These are phyloP conservation scores for Penicillium aurantiogriseum DNA, from an alignment of 2,329 filamentous ascomycete genomes.

Conservation along the genomic window DNA sequence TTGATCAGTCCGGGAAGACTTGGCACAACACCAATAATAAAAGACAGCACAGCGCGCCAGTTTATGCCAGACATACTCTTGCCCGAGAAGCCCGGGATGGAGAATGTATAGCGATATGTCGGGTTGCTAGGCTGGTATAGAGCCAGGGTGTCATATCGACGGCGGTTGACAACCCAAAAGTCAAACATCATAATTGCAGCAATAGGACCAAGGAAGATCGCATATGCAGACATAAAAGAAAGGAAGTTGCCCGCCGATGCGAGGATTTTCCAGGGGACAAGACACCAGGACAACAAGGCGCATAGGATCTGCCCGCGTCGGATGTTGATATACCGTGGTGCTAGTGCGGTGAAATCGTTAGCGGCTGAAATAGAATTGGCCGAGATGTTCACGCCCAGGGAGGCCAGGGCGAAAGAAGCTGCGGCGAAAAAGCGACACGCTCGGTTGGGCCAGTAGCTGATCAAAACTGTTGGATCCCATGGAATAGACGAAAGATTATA, in stretches of 20 bases:
- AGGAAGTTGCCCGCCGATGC: slow-evolving; percentile 58
- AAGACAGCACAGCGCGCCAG: slow-evolving; percentile 59
- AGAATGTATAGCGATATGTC: slow-evolving; percentile 53
- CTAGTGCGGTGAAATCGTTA: slow-evolving; percentile 57
- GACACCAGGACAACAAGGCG: slow-evolving; percentile 57
- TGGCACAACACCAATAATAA: slow-evolving; percentile 57
- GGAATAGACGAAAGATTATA: slow-evolving; percentile 37
- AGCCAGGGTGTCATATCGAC: slow-evolving; percentile 52
- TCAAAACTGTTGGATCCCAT: slow-evolving; percentile 47
- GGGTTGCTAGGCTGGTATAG: slow-evolving; percentile 49
- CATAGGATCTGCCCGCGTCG: slow-evolving; percentile 56
- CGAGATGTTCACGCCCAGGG: slow-evolving; percentile 57
- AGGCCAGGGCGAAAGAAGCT: slow-evolving; percentile 54
- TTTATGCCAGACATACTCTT: slow-evolving; percentile 50
- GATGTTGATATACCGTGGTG: slow-evolving; percentile 57
- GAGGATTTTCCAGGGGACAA: slow-evolving; percentile 67
- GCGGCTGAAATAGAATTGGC: slow-evolving; percentile 52
- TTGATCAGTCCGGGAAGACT: slow-evolving; percentile 56
- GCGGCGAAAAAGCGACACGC: slow-evolving; percentile 52
- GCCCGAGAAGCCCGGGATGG: slow-evolving; percentile 4
- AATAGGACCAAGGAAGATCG: slow-evolving; percentile 64
- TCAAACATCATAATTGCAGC: slow-evolving; percentile 60
- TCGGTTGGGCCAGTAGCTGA: slow-evolving; percentile 41
- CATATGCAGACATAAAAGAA: slow-evolving; percentile 65
- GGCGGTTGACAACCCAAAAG: slow-evolving; percentile 56